Conservation (phyloP, 371 early-diverging fungal genomes). For the Syncephalis fuscata region DNA sequence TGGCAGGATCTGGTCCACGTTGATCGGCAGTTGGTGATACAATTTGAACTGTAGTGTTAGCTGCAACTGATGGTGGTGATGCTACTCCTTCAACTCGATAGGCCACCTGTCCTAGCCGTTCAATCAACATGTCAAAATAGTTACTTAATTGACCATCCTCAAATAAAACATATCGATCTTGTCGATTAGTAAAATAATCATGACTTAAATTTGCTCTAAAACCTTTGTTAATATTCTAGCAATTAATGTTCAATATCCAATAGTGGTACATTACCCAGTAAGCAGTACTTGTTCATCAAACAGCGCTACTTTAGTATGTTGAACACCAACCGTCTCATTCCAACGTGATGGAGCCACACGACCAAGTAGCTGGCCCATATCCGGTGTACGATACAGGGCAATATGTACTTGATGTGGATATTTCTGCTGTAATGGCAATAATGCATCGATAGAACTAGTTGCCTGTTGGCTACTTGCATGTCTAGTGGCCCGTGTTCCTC, state of each 20-base stretch:
- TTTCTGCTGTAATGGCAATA: slow-evolving; percentile 44
- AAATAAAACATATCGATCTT: slow-evolving; percentile 82
- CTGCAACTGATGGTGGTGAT: too few species aligned
- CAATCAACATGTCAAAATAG: slow-evolving; percentile 34
- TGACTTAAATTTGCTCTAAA: slow-evolving; percentile 83
- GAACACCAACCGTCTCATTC: slow-evolving; percentile 84
- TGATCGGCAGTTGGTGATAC: too few species aligned
- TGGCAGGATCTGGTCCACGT: too few species aligned
- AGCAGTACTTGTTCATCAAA: slow-evolving; percentile 80
- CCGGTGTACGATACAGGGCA: slow-evolving; percentile 71
- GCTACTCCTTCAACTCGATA: too few species aligned
- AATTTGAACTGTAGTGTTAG: too few species aligned
- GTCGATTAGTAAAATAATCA: slow-evolving; percentile 89
- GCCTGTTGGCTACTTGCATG: slow-evolving; percentile 7
- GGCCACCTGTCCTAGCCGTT: too few species aligned
- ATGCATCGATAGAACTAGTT: slow-evolving; percentile 42
- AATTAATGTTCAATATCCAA: too few species aligned
- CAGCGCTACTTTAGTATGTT: slow-evolving; percentile 85
- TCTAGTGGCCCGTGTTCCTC: slow-evolving; percentile 51
- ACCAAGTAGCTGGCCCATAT: slow-evolving; percentile 52
- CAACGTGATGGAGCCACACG: slow-evolving; percentile 62
- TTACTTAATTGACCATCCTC: slow-evolving; percentile 28
- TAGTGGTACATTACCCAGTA: slow-evolving; percentile 84
- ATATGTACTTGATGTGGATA: slow-evolving; percentile 50
- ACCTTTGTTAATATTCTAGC: not conserved